phyloP scores from a whole-genome alignment of 257 asterid genomes.

The Solanum lycopersicoides region DNA sequence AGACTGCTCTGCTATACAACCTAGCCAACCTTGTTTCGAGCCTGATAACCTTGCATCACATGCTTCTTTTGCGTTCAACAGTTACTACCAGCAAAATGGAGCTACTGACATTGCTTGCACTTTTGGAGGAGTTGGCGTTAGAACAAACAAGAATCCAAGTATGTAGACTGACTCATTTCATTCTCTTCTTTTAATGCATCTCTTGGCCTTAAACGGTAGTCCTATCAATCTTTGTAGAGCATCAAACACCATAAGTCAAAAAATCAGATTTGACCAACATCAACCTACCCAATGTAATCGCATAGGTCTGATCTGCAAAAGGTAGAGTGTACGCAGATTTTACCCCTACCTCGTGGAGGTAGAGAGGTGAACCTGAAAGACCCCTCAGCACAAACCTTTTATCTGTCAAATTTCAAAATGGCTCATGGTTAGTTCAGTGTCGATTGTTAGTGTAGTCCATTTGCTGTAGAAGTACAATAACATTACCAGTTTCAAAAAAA shows the following conservation, averaged over 20 bases:
- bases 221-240: not conserved
- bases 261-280: not conserved
- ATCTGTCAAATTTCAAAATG: not conserved
- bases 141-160: slow-evolving; percentile 86
- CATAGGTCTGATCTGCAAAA: not conserved
- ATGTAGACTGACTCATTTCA: no score
- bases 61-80: slow-evolving; percentile 85
- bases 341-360: not conserved
- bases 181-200: no score
- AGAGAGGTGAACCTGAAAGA: not conserved
- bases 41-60: slow-evolving; percentile 76
- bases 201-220: not conserved
- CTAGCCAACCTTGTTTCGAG: slow-evolving; percentile 92
- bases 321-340: not conserved
- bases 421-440: not conserved
- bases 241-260: not conserved
- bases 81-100: slow-evolving; percentile 87
- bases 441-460: not conserved
- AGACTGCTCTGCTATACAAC: slow-evolving; percentile 90
- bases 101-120: slow-evolving; percentile 91
- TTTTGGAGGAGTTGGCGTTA: slow-evolving; percentile 82
- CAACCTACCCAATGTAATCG: not conserved
- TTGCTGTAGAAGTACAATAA: no score
- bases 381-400: not conserved
- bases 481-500: no score